Conservation (phyloP, 2,329 filamentous ascomycete species). For the Pseudocercospora fuligena region DNA sequence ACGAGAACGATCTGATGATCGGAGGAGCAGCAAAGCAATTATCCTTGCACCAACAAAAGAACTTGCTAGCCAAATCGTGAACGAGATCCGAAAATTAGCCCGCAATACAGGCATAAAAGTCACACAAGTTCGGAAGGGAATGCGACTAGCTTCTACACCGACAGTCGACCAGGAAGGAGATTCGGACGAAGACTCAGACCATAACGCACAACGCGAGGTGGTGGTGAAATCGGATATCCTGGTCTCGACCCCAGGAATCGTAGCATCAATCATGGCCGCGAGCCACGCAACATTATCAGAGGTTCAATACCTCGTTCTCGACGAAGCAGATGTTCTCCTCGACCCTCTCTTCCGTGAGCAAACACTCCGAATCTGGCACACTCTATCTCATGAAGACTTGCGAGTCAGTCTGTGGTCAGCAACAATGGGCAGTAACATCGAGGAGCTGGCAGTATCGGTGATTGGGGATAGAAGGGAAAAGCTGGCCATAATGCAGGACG, state of each 20-base stretch:
- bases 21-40: slow-evolving; percentile 44
- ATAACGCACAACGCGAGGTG: slow-evolving; percentile 41
- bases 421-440: slow-evolving; percentile 93
- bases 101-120: slow-evolving; percentile 78
- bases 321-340: slow-evolving; percentile 93
- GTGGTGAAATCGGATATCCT: slow-evolving; percentile 77
- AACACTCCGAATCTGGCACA: slow-evolving; percentile 81
- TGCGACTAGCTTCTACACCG: slow-evolving; percentile 60
- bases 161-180: slow-evolving; percentile 46
- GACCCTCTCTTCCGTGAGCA: slow-evolving; percentile 90
- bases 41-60: slow-evolving; percentile 58
- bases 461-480: slow-evolving; percentile 58
- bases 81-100: slow-evolving; percentile 81
- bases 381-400: slow-evolving; percentile 72
- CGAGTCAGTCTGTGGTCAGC: slow-evolving; percentile 89
- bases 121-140: slow-evolving; percentile 82
- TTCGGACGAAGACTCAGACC: slow-evolving; percentile 29
- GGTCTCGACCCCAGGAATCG: slow-evolving; percentile 77
- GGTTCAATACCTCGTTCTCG: slow-evolving; percentile 77
- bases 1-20: slow-evolving; percentile 27
- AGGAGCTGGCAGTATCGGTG: slow-evolving; percentile 74
- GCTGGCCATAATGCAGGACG: slow-evolving; percentile 28
- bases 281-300: slow-evolving; percentile 54
- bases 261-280: slow-evolving; percentile 73
- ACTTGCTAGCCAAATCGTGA: slow-evolving; percentile 56